These are phyloP conservation scores for Nematodospora valgi DNA, from an alignment of 805 yeast genomes.

Conservation along the genomic window DNA sequence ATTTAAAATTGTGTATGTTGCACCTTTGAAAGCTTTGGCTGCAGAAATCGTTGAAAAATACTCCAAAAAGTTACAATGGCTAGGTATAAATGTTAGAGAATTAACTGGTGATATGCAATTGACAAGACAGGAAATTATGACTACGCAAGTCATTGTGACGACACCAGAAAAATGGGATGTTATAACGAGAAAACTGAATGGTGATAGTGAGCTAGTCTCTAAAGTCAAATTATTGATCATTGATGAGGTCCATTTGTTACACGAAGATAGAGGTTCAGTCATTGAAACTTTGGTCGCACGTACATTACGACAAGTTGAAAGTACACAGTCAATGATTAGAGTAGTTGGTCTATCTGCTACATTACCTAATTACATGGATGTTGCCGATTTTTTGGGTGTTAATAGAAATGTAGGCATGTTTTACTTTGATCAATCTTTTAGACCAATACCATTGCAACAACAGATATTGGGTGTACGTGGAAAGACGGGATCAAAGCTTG, in stretches of 20 bases:
- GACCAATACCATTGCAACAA: conserved; percentile 93
- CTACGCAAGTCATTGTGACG: conserved; percentile 81
- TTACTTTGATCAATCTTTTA: conserved; percentile 85
- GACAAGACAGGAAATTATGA: conserved; percentile 69
- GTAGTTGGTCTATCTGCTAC: conserved; percentile 95
- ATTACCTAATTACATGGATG: conserved; percentile 85
- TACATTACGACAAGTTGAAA: conserved; percentile 91
- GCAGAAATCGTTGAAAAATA: conserved; percentile 95
- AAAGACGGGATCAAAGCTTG: conserved; percentile 71
- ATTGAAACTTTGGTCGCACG: conserved; percentile 94
- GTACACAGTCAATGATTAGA: conserved; percentile 88
- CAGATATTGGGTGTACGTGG: conserved; percentile 84
- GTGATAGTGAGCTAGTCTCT: conserved; percentile 79
- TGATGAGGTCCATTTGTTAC: conserved; percentile 94
- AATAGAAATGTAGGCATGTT: conserved; percentile 90
- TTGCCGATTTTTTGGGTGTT: conserved; percentile 91
- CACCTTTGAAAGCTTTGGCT: conserved; percentile 93
- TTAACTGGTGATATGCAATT: conserved; percentile 87
- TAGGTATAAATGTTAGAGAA: conserved; percentile 84
- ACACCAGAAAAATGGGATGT: conserved; percentile 99
- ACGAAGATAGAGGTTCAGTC: conserved; percentile 97
- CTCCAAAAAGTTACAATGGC: conserved; percentile 71
- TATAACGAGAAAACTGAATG: conserved; percentile 88
- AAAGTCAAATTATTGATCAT: conserved; percentile 84
- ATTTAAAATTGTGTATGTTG: conserved; percentile 86